Evolutionary conservation across 768 basidiomycete species (phyloP).

Genomic region (Serendipita indica): DNA sequence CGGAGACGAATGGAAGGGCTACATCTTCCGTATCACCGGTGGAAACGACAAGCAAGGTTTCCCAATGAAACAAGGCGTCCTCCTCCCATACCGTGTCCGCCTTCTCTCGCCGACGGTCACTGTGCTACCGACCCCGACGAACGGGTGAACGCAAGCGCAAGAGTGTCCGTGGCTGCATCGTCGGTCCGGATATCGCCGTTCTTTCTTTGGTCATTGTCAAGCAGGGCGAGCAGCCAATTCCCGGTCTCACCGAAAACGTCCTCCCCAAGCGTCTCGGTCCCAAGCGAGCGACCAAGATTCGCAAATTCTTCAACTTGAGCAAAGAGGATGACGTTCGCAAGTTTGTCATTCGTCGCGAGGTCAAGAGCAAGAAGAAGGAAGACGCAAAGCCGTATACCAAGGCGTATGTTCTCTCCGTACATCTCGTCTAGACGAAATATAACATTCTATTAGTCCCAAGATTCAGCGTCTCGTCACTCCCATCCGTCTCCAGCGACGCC

Average conservation of each 20-base stretch:
- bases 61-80: constrained; percentile 99
- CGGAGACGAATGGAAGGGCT: constrained; percentile 94
- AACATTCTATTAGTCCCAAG: constrained; percentile 49
- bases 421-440: not conserved
- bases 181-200: constrained; percentile 91
- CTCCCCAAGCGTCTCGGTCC: constrained; percentile 93
- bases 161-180: constrained; percentile 96
- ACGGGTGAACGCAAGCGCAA: constrained; percentile 96
- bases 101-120: constrained; percentile 94
- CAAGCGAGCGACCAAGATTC: constrained; percentile 95
- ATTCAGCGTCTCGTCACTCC: constrained; percentile 96
- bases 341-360: constrained; percentile 89
- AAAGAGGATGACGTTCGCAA: constrained; percentile 98
- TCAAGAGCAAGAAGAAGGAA: constrained; percentile 76
- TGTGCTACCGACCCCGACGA: constrained; percentile 89
- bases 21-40: constrained; percentile 91
- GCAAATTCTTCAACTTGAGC: constrained; percentile 90
- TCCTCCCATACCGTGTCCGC: constrained; percentile 82
- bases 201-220: constrained; percentile 90
- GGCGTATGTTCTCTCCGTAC: constrained; percentile 41
- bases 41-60: constrained; percentile 99
- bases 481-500: constrained; percentile 87
- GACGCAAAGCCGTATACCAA: constrained; percentile 90
- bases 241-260: constrained; percentile 81
- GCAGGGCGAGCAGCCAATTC: constrained; percentile 81